Base-by-base conservation (phyloP, 768 basidiomycete species). In the Lactarius pseudohatsudake region DNA sequence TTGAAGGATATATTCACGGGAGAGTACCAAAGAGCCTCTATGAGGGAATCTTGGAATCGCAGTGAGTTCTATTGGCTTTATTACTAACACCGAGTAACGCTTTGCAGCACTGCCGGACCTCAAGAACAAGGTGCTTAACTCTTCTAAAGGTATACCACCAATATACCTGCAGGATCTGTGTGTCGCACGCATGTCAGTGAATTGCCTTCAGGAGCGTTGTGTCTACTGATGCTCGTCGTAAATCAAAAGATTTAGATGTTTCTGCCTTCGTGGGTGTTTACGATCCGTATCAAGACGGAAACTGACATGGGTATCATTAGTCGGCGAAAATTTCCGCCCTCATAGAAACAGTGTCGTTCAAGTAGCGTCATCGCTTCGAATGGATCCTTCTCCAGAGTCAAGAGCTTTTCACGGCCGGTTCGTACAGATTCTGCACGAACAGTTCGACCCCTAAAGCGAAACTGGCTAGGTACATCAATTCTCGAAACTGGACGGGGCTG, bases 241-340 rank as follows among this genome's bases (percentile, higher is more conserved):
- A 64, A 59, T 7, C n/a, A 62, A 18, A 54, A 67, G 66, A 45
- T 63, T 50, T 16, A 59, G 58, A 47, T 67, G 66, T 47, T 53
- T 67, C 15, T 67, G 57, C n/a, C 43, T 67, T 9, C 41, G 66
- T 67, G 43, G 5, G 66, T 59, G 38, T 10, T 59, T n/a, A 9
- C 20, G 4, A 8, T 45, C 10, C n/a, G 1, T 9, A 22, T 55
- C 30, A 18, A 30, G 18, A 64, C 66, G 1, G 20, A 26, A n/a
- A 38, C 62, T 59, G 62, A 59, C 26, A 15, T 0, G 9, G 32
- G 38, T 20, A 7, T 0, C 13, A 4, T 1, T 38, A 67, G 66
- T 67, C 8, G 66, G 66, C 18, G 62, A 62, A 55, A 67, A 67
- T 10, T 30, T 67, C 15, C 2, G 30, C 34, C 0, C 16, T 38